Conservation (phyloP, 2,329 filamentous ascomycete species). For the Fonsecaea multimorphosa region DNA sequence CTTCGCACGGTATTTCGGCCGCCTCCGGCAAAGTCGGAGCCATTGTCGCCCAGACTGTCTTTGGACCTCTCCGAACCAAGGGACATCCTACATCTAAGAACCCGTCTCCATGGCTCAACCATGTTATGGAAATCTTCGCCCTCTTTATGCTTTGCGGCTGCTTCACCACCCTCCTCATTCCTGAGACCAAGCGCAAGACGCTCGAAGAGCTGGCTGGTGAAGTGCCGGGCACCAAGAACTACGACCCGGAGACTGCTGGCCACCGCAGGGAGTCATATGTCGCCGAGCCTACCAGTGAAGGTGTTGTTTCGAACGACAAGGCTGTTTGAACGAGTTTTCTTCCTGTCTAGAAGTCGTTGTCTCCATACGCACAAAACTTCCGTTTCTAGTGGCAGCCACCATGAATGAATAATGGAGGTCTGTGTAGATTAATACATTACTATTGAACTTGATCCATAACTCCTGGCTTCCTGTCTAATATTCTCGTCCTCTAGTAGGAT, state of each 20-base stretch:
- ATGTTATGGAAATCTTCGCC: conserved; percentile 63
- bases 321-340: conserved; percentile 1
- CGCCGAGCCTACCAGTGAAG: conserved; percentile 41
- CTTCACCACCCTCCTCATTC: conserved; percentile 72
- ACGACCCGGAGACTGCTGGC: conserved; percentile 45
- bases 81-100: conserved; percentile 59
- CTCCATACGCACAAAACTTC: neutral
- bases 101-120: conserved; percentile 70
- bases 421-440: conserved; percentile 21
- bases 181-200: conserved; percentile 76
- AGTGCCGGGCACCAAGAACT: conserved; percentile 62
- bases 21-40: conserved; percentile 72
- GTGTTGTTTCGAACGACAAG: conserved; percentile 17
- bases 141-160: conserved; percentile 76
- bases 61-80: conserved; percentile 65
- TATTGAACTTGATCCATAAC: neutral
- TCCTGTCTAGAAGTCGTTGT: conserved; percentile 1
- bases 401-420: conserved; percentile 2
- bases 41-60: conserved; percentile 70
- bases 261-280: conserved; percentile 36
- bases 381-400: conserved; percentile 4
- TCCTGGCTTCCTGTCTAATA: neutral
- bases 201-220: conserved; percentile 74
- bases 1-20: conserved; percentile 69
- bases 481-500: neutral